These are phyloP conservation scores for Cadophora gregata DNA, from an alignment of 2,329 filamentous ascomycete genomes.

Conservation along the genomic window DNA sequence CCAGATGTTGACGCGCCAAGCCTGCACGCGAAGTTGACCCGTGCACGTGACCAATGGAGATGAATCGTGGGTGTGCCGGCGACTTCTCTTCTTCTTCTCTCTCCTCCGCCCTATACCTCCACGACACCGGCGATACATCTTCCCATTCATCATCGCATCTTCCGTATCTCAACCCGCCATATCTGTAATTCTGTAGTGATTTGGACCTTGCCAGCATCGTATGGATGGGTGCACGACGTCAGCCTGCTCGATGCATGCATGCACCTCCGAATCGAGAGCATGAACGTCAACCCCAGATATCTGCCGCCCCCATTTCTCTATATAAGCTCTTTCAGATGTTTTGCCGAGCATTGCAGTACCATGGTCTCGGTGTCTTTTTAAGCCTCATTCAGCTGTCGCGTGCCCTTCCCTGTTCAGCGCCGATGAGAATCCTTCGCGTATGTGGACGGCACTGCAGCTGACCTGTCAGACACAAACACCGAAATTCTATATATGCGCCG, in stretches of 20 bases:
- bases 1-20: slow-evolving; percentile 13
- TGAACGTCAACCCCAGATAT: slow-evolving; percentile 14
- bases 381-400: slow-evolving; percentile 8
- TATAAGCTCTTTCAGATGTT: neutral
- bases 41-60: neutral
- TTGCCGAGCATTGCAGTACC: neutral
- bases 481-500: slow-evolving; percentile 6
- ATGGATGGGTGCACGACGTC: neutral
- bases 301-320: slow-evolving; percentile 11
- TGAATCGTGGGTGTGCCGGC: neutral
- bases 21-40: too few relatives aligned
- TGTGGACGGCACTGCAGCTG: neutral
- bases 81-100: neutral
- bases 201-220: slow-evolving; percentile 16
- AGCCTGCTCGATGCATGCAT: neutral
- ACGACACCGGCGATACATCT: neutral
- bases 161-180: neutral
- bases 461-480: slow-evolving; percentile 13
- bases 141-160: slow-evolving; percentile 1
- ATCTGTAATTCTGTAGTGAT: neutral
- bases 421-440: slow-evolving; percentile 5
- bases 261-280: neutral
- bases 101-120: neutral
- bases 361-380: slow-evolving; percentile 10
- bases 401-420: neutral